Evolutionary conservation across 257 asterid genomes (phyloP).

Genomic region (Salvia splendens): DNA sequence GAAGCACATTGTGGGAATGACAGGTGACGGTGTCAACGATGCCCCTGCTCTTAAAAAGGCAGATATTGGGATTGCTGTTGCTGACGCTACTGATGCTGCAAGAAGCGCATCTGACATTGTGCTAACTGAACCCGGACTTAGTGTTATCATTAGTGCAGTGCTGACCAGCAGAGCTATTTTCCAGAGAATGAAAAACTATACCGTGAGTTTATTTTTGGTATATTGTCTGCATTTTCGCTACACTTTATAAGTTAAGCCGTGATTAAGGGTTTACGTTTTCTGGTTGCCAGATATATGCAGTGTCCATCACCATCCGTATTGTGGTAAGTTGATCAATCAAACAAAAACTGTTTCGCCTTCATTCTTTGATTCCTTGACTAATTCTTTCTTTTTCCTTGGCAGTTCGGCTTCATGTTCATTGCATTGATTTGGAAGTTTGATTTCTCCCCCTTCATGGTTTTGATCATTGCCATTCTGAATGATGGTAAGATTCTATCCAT

Average conservation of each 20-base stretch:
- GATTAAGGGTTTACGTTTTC: conserved; percentile 28
- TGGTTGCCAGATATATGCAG: conserved; percentile 86
- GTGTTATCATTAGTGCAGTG: conserved; percentile 96
- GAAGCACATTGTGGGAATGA: conserved; percentile 98
- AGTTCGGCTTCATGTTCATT: conserved; percentile 95
- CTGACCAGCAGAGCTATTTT: conserved; percentile 96
- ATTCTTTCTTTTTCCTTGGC: conserved; percentile 32
- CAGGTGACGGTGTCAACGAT: conserved; percentile 98
- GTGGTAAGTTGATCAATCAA: conserved; percentile 66
- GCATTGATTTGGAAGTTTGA: conserved; percentile 95
- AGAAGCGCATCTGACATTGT: conserved; percentile 96
- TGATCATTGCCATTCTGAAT: conserved; percentile 92
- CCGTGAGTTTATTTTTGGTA: conserved; percentile 50
- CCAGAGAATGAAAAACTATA: conserved; percentile 97
- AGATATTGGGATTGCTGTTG: conserved; percentile 96
- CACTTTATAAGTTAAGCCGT: neutral
- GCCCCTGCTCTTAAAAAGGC: conserved; percentile 99
- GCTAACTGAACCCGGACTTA: conserved; percentile 95
- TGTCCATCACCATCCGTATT: conserved; percentile 98
- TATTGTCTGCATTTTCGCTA: neutral
- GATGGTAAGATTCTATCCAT: conserved; percentile 52
- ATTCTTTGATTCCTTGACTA: conserved; percentile 16
- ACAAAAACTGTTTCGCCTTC: neutral
- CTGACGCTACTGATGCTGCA: conserved; percentile 97
- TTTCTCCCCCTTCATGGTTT: conserved; percentile 96